Evolutionary conservation across 1,284 basidiomycete genomes (phyloP).

Genomic region (Xerocomus amazonicus): DNA sequence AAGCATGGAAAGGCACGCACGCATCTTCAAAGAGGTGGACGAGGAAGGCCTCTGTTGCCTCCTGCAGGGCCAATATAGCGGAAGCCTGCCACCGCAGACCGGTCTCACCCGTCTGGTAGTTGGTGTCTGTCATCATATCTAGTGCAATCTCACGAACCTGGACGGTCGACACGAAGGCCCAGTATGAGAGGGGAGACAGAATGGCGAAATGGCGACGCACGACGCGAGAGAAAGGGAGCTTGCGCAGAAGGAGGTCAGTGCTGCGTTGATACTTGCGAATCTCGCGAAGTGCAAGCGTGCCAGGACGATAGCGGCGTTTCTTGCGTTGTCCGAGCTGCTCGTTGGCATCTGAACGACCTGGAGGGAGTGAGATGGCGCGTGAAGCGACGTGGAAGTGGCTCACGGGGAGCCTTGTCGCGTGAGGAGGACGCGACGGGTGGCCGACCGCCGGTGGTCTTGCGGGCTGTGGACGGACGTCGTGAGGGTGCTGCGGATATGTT

Average conservation of each 20-base stretch:
- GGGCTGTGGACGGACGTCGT: slow-evolving; percentile 56
- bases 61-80: slow-evolving; percentile 87
- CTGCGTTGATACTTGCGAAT: slow-evolving; percentile 93
- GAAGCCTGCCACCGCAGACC: slow-evolving; percentile 90
- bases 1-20: slow-evolving; percentile 49
- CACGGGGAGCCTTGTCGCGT: slow-evolving; percentile 24
- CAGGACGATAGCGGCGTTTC: slow-evolving; percentile 74
- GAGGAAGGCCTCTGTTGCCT: slow-evolving; percentile 91
- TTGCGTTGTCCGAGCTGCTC: slow-evolving; percentile 36
- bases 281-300: slow-evolving; percentile 85
- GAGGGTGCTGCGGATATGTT: slow-evolving; percentile 40
- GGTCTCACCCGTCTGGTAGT: slow-evolving; percentile 51
- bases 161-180: not conserved
- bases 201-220: slow-evolving; percentile 46
- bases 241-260: slow-evolving; percentile 84
- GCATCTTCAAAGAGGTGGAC: slow-evolving; percentile 96
- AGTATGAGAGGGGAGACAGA: not conserved
- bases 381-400: slow-evolving; percentile 6
- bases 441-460: slow-evolving; percentile 70
- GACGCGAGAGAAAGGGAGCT: slow-evolving; percentile 88
- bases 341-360: slow-evolving; percentile 27
- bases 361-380: slow-evolving; percentile 7
- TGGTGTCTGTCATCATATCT: slow-evolving; percentile 79
- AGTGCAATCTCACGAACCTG: slow-evolving; percentile 91
- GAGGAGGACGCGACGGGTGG: slow-evolving; percentile 35